Evolutionary conservation across 2,329 filamentous ascomycete genomes (phyloP), one percentile per base, ranked within the genome.

Genomic region (Tolypocladium nubicola): DNA sequence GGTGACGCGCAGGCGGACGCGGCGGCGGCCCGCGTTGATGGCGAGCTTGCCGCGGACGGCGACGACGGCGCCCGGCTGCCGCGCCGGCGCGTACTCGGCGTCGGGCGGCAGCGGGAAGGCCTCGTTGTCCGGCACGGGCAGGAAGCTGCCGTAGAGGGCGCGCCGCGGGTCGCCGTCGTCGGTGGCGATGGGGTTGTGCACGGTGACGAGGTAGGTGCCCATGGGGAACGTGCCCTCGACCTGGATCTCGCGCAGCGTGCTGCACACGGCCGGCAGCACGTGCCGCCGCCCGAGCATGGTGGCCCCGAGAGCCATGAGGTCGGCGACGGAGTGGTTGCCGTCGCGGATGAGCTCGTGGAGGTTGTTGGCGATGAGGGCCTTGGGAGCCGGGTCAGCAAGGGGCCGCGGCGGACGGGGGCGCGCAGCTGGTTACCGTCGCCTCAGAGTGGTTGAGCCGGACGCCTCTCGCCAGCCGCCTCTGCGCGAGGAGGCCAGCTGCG

Each of bases 311-410:
- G 84, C 78, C 92, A 97, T 97, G 69, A 97, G 89, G 71, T 96
- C 91, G 43, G 92, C 87, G 56, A 97, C 93, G 16, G 83, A 88
- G 75, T 97, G 90, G 64, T 88, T 85, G 69, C 93, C 93, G 93
- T 97, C 93, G 71, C 93, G 92, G 71, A 97, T 95, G 66, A 97
- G 86, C 81, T 97, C 93, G 73, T 97, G 93, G 54, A 97, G 81
- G 71, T 92, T 92, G 69, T 84, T 91, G 61, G 92, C 86, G 67
- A 97, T 95, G 63, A 92, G 81, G 35, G 87, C 88, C 86, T 88
- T 54, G 9, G 41, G 23, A 26, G 21, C n/a, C 53, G 5, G 53
- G 33, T 26, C 14, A 19, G 52, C 10, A 56, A 41, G 52, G 35
- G 14, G 11, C 26, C 26, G 26, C 3, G 26, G 4, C 26, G 26